Evolutionary conservation across 1,139 yeast genomes (phyloP), one percentile per base, ranked within the genome.

Genomic region (Lodderomyces parapsilosis): DNA sequence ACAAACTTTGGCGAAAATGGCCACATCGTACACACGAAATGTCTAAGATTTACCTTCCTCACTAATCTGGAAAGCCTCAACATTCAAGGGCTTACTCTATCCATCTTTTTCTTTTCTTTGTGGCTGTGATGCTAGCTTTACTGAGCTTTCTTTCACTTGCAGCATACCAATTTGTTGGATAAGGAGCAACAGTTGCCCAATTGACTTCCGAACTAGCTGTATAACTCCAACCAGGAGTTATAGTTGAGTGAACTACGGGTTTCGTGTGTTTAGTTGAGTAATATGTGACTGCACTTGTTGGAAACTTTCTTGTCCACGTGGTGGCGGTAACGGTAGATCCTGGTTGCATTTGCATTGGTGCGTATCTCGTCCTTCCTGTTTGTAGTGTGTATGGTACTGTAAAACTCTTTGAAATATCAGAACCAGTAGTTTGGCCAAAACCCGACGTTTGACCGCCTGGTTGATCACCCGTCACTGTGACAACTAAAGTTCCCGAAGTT

Each of bases 271-370:
- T 44, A 0, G 83, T 65, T 2, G 79, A 81, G 54, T 69, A 81
- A 44, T 59, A 62, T 0, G 87, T 74, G 22, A 83, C 89, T 0
- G 84, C 70, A 49, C 89, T 80, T 1, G 91, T 77, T 15, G 91
- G 81, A 59, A 66, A 83, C 51, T 73, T 66, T 57, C 79, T 72
- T 2, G 80, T 59, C 86, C 88, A 84, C 2, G 83, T 65, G 3
- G 83, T 71, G 19, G 78, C 81, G 1, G 96, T 84, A 11, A 88
- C 80, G 7, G 65, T 71, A 1, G 86, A 59, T 4, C 83, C 86
- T 6, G 97, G 96, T 65, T 89, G 96, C 46, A 71, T 63, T 65
- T 89, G 96, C 96, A 90, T 89, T 40, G 96, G 96, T 1, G 97
- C 97, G 63, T 68, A 87, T 59, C 88, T 74, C 2, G 85, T 77